Conservation (phyloP, 2,329 filamentous ascomycete genomes). For the Cytospora schulzeri region DNA sequence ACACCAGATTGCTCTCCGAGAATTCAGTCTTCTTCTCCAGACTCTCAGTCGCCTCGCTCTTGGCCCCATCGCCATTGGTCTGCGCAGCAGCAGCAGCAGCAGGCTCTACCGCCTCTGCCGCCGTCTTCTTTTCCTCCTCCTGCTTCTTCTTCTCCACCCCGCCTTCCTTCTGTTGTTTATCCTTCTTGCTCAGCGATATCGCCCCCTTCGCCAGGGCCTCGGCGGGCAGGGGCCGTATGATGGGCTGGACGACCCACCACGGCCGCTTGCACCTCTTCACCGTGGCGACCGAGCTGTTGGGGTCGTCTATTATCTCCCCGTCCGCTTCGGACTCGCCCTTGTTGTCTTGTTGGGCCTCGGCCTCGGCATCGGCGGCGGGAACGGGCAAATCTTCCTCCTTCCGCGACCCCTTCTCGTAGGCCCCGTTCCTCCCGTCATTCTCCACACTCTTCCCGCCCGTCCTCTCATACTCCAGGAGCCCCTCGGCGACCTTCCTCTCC, state of each 20-base stretch:
- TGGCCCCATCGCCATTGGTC: conserved; percentile 1
- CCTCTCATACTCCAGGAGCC: conserved; percentile 67
- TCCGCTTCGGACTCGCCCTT: conserved; percentile 33
- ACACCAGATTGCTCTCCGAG: conserved; percentile 22
- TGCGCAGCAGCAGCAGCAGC: not conserved
- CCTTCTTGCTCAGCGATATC: conserved; percentile 73
- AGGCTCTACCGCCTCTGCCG: not conserved
- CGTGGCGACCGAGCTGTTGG: conserved; percentile 65
- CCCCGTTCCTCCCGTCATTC: conserved; percentile 23
- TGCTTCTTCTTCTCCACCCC: conserved; percentile 33
- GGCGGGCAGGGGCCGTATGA: conserved; percentile 81
- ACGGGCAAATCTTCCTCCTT: not conserved
- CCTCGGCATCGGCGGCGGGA: conserved; percentile 22
- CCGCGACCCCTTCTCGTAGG: conserved; percentile 34
- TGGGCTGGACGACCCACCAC: conserved; percentile 89
- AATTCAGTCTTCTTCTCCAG: conserved; percentile 24
- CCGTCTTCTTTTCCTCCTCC: conserved; percentile 20
- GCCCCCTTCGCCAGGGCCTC: conserved; percentile 85
- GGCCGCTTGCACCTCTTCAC: conserved; percentile 76
- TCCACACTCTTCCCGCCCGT: conserved; percentile 54
- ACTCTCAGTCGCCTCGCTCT: conserved; percentile 8
- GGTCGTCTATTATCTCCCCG: conserved; percentile 44
- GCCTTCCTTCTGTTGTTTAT: conserved; percentile 48
- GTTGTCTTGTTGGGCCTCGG: conserved; percentile 34
- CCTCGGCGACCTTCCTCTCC: conserved; percentile 73